Percentiles rank a stretch among this genome's conserved stretches.
These are phyloP conservation scores for Chamaenerion angustifolium DNA, from an alignment of 345 rosid genomes.

Conservation along the genomic window DNA sequence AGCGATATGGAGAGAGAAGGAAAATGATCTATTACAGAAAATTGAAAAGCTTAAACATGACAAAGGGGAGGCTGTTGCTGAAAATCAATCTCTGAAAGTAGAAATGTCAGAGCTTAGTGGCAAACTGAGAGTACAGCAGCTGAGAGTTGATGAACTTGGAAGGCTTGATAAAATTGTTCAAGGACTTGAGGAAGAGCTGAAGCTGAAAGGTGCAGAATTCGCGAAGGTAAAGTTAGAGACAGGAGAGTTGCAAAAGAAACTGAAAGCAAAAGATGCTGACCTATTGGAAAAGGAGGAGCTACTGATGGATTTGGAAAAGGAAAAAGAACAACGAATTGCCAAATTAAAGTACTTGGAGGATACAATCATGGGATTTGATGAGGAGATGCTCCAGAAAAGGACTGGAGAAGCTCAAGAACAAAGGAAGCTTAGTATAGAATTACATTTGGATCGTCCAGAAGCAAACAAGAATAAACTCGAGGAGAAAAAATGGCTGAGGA, in stretches of 20 bases:
- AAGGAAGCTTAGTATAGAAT: slow-evolving; percentile 17
- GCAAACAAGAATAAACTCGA: slow-evolving; percentile 21
- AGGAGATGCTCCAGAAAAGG: slow-evolving; percentile 20
- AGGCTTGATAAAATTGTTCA: slow-evolving; percentile 23
- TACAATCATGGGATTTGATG: slow-evolving; percentile 25
- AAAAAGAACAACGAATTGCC: slow-evolving; percentile 22
- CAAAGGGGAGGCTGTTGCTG: slow-evolving; percentile 23
- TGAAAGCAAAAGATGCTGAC: slow-evolving; percentile 17
- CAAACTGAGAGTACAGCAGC: slow-evolving; percentile 22
- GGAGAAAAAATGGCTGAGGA: slow-evolving; percentile 15
- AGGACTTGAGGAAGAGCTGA: slow-evolving; percentile 26
- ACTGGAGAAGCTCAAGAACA: slow-evolving; percentile 26
- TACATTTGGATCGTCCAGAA: slow-evolving; percentile 19
- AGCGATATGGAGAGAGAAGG: slow-evolving; percentile 43
- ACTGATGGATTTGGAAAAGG: slow-evolving; percentile 18
- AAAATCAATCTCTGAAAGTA: slow-evolving; percentile 25
- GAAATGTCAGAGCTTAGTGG: slow-evolving; percentile 23
- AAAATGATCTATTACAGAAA: slow-evolving; percentile 25
- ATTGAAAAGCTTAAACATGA: slow-evolving; percentile 40
- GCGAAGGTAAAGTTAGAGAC: slow-evolving; percentile 22
- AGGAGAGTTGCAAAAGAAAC: slow-evolving; percentile 19
- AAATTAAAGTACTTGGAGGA: slow-evolving; percentile 32
- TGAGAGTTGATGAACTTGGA: slow-evolving; percentile 34
- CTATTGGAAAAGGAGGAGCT: slow-evolving; percentile 16
- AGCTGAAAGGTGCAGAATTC: slow-evolving; percentile 17